Percentiles rank a stretch among this genome's conserved stretches.
Evolutionary conservation across 2,329 filamentous ascomycete genomes (phyloP).

Genomic region (Hortaea werneckii): DNA sequence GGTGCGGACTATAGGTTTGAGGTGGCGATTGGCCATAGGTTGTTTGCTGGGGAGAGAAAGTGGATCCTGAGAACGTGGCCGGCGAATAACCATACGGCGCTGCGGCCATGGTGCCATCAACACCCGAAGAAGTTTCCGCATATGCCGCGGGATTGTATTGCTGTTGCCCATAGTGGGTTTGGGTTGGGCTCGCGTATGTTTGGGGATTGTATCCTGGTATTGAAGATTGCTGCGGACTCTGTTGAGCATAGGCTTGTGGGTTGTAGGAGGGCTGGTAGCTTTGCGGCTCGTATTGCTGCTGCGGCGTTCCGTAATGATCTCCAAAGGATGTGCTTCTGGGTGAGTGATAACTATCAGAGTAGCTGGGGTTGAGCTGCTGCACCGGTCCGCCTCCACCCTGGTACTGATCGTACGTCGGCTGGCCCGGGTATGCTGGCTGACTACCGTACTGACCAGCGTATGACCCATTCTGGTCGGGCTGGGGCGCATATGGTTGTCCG

Average conservation of each 20-base stretch:
- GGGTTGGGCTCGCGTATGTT: slow-evolving; percentile 39
- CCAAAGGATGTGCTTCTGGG: slow-evolving; percentile 5
- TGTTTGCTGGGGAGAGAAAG: slow-evolving; percentile 13
- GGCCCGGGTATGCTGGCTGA: slow-evolving; percentile 15
- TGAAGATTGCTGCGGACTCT: slow-evolving; percentile 36
- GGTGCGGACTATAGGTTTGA: slow-evolving; percentile 5
- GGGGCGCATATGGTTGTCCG: slow-evolving; percentile 11
- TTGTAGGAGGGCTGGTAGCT: slow-evolving; percentile 46
- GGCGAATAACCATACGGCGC: slow-evolving; percentile 20
- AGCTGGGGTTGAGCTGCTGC: slow-evolving; percentile 15
- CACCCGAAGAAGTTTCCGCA: slow-evolving; percentile 12
- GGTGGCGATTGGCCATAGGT: slow-evolving; percentile 12
- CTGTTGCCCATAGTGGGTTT: slow-evolving; percentile 27
- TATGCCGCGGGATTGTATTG: slow-evolving; percentile 20
- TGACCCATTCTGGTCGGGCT: slow-evolving; percentile 16
- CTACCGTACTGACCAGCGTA: slow-evolving; percentile 12
- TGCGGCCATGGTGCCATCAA: slow-evolving; percentile 15
- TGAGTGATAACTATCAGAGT: slow-evolving; percentile 6
- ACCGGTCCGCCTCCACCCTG: slow-evolving; percentile 18
- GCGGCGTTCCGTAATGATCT: slow-evolving; percentile 12
- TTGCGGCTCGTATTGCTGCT: slow-evolving; percentile 52
- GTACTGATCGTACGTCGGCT: slow-evolving; percentile 15
- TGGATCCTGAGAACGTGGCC: slow-evolving; percentile 7
- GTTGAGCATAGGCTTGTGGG: slow-evolving; percentile 49
- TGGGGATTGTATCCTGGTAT: slow-evolving; percentile 62